phyloP scores from a whole-genome alignment of 2,329 filamentous ascomycete genomes.

The Xylaria hypoxylon region DNA sequence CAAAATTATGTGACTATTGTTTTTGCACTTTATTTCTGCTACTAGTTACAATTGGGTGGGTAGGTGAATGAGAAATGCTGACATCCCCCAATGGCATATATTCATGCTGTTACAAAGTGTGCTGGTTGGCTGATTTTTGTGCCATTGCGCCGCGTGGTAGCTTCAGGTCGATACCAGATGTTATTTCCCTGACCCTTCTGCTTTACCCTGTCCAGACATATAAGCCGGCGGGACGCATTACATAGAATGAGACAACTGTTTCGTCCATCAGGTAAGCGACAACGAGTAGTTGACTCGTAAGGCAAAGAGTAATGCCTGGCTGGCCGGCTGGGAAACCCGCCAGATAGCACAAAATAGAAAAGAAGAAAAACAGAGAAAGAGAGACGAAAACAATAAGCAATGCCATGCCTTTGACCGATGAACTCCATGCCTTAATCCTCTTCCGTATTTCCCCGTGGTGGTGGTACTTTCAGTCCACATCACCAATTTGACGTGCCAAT shows the following conservation, averaged over 20 bases:
- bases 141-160: constrained; percentile 6
- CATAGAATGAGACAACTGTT: constrained; percentile 17
- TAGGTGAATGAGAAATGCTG: constrained; percentile 3
- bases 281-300: constrained; percentile 13
- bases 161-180: constrained; percentile 10
- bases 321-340: background rate
- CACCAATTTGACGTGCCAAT: background rate
- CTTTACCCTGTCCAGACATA: constrained; percentile 3
- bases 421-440: constrained; percentile 33
- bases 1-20: constrained; percentile 1
- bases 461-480: constrained; percentile 6
- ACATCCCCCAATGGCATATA: constrained; percentile 24
- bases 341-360: constrained; percentile 28
- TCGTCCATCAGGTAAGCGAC: constrained; percentile 7
- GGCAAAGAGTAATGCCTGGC: constrained; percentile 18
- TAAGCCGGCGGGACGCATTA: constrained; percentile 28
- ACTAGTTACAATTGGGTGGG: constrained; percentile 28
- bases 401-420: constrained; percentile 30
- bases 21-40: constrained; percentile 28
- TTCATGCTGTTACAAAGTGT: constrained; percentile 11
- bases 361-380: background rate
- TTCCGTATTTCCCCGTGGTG: constrained; percentile 25
- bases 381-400: constrained; percentile 2
- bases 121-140: constrained; percentile 4
- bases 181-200: background rate